Conservation (phyloP, 1,139 yeast species). For the Suhomyces choctaworum region DNA sequence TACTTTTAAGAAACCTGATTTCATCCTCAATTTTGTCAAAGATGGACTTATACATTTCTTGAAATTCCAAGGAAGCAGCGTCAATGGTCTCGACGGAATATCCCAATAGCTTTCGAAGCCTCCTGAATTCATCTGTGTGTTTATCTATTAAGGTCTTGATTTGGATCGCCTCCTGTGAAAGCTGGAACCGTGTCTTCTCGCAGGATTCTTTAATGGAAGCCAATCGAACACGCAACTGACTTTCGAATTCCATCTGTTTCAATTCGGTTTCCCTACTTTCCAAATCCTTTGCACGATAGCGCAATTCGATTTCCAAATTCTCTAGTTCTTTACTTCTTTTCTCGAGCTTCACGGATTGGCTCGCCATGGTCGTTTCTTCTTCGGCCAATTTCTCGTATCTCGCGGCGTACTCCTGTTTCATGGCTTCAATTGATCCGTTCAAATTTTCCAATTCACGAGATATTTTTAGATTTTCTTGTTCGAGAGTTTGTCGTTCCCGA, state of each 20-base stretch:
- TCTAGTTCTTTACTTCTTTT: conserved; percentile 9
- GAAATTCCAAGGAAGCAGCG: neutral
- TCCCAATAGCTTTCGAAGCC: conserved; percentile 10
- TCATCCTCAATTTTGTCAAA: conserved; percentile 14
- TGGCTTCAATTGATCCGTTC: neutral
- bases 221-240: conserved; percentile 9
- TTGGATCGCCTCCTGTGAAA: conserved; percentile 14
- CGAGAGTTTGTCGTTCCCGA: neutral
- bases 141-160: conserved; percentile 13
- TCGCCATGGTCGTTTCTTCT: conserved; percentile 2
- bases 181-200: conserved; percentile 12
- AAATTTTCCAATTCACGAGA: neutral
- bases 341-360: conserved; percentile 2
- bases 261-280: conserved; percentile 11
- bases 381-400: conserved; percentile 1
- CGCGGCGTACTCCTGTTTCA: neutral
- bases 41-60: conserved; percentile 9
- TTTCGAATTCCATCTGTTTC: conserved; percentile 3
- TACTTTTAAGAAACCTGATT: conserved; percentile 8
- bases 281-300: conserved; percentile 9
- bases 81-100: conserved; percentile 8
- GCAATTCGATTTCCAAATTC: conserved; percentile 8
- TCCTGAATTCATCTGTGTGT: conserved; percentile 12
- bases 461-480: neutral
- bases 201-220: conserved; percentile 13